phyloP scores from a whole-genome alignment of 2,329 filamentous ascomycete genomes.

The Paracorniculantispora psalliotae region DNA sequence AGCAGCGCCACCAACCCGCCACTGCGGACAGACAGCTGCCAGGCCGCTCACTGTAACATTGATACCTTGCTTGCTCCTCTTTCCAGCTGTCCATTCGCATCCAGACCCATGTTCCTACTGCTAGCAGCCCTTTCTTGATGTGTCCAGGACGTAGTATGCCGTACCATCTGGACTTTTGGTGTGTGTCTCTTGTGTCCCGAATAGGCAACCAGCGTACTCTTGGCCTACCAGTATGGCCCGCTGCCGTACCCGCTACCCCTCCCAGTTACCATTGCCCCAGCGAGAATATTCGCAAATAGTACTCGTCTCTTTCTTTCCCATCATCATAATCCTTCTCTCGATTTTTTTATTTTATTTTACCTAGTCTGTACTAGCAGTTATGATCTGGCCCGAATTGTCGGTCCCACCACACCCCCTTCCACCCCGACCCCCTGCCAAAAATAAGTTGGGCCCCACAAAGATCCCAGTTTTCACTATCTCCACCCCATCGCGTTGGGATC shows the following conservation, averaged over 20 bases:
- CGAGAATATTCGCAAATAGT: background rate
- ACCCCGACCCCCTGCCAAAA: conserved; percentile 8
- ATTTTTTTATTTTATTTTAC: no score
- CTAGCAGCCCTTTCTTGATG: background rate
- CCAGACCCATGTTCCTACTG: background rate
- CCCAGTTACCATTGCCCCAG: background rate
- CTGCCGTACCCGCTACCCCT: background rate
- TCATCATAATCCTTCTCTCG: background rate
- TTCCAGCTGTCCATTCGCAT: background rate
- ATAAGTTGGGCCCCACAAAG: conserved; percentile 1
- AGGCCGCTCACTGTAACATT: background rate
- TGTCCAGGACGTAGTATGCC: background rate
- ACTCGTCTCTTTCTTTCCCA: background rate
- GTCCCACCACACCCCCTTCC: conserved; percentile 4
- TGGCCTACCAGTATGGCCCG: background rate
- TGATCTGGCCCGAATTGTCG: conserved; percentile 11
- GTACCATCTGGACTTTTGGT: no score
- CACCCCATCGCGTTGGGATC: background rate
- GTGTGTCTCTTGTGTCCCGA: no score
- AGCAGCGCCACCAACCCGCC: no score
- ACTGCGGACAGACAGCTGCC: no score
- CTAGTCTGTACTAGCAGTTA: background rate
- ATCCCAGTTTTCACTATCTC: background rate
- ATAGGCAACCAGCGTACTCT: background rate
- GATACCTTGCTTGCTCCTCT: background rate